phyloP scores from a whole-genome alignment of 805 yeast genomes.

The Wickerhamomyces subpelliculosus region DNA sequence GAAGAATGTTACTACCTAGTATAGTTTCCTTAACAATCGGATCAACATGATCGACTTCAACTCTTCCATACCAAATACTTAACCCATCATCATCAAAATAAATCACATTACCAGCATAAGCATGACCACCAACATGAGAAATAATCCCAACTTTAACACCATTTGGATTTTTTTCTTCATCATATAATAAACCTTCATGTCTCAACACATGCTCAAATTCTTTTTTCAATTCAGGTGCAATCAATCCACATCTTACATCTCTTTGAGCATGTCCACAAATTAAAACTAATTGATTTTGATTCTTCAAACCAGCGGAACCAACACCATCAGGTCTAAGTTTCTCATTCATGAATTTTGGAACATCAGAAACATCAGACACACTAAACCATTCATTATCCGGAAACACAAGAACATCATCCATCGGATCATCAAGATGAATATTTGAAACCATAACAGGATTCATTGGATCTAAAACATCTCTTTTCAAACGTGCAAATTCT shows the following conservation, averaged over 20 bases:
- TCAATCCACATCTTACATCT: slow-evolving; percentile 59
- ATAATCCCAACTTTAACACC: slow-evolving; percentile 44
- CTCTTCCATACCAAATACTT: slow-evolving; percentile 70
- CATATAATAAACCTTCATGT: slow-evolving; percentile 25
- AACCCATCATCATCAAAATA: slow-evolving; percentile 38
- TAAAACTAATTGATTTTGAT: slow-evolving; percentile 27
- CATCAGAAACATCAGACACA: slow-evolving; percentile 5
- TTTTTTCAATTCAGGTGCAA: slow-evolving; percentile 49
- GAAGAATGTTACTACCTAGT: slow-evolving; percentile 39
- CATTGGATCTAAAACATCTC: slow-evolving; percentile 29
- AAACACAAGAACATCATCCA: slow-evolving; percentile 32
- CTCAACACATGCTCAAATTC: slow-evolving; percentile 43
- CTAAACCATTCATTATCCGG: slow-evolving; percentile 45
- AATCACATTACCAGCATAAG: slow-evolving; percentile 74
- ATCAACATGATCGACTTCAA: slow-evolving; percentile 58
- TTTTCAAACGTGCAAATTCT: slow-evolving; percentile 29
- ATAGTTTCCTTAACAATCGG: slow-evolving; percentile 56
- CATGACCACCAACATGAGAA: slow-evolving; percentile 85
- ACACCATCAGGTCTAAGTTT: slow-evolving; percentile 32
- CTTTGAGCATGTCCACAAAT: slow-evolving; percentile 63
- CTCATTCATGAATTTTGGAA: slow-evolving; percentile 32
- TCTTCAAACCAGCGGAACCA: slow-evolving; percentile 18
- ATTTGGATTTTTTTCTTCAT: slow-evolving; percentile 13
- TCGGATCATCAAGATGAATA: slow-evolving; percentile 25
- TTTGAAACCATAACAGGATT: slow-evolving; percentile 48